Evolutionary conservation across 768 basidiomycete species (phyloP).

Genomic region (Mycena capillaripes): DNA sequence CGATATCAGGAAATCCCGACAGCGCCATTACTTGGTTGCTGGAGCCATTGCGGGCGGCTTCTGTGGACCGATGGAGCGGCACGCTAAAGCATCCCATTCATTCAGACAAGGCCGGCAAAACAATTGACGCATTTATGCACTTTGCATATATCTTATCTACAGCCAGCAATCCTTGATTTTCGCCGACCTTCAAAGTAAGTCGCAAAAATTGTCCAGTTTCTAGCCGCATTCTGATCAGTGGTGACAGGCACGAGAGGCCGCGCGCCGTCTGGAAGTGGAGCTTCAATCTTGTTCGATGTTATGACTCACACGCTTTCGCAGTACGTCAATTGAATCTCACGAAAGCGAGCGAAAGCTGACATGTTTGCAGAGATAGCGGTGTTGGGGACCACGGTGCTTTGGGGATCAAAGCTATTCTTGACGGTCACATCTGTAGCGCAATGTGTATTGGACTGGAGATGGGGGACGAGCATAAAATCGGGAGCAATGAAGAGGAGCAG

Average conservation of each 20-base stretch:
- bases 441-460: neutral
- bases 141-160: neutral
- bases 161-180: conserved; percentile 2
- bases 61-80: conserved; percentile 15
- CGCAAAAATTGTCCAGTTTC: too few species aligned
- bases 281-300: neutral
- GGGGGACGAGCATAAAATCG: neutral
- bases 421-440: neutral
- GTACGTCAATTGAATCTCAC: neutral
- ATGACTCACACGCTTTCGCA: neutral
- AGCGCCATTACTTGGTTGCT: conserved; percentile 9
- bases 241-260: neutral
- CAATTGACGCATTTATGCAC: conserved; percentile 20
- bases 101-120: conserved; percentile 7
- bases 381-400: neutral
- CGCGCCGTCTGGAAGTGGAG: neutral
- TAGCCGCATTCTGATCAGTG: too few species aligned
- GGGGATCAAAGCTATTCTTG: neutral
- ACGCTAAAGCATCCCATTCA: conserved; percentile 6
- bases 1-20: neutral
- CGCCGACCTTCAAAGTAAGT: conserved; percentile 14
- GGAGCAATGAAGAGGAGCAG: neutral
- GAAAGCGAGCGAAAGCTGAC: neutral
- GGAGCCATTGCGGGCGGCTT: conserved; percentile 2
- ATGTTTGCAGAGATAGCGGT: neutral